Percentiles rank a stretch among this genome's conserved stretches.
phyloP scores from a whole-genome alignment of 257 asterid species.

The Hygrophila difformis region DNA sequence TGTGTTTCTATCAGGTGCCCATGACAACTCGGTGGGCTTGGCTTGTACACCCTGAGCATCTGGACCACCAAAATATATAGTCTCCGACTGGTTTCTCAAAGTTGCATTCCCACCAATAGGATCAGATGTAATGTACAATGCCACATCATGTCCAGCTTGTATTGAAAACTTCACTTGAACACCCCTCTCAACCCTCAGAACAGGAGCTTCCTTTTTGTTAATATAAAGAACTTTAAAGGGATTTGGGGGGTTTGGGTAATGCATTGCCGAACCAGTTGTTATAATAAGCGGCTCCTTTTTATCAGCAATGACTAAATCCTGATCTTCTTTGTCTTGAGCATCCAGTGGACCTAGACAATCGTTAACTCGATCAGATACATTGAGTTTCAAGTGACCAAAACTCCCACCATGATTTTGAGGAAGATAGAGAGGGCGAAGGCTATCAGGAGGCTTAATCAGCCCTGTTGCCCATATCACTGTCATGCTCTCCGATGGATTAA shows the following conservation, averaged over 20 bases:
- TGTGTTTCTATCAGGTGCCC: constrained; percentile 96
- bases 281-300: constrained; percentile 81
- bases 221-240: constrained; percentile 82
- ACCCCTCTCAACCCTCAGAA: constrained; percentile 94
- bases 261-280: constrained; percentile 65
- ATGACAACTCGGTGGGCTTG: constrained; percentile 60
- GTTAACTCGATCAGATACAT: constrained; percentile 52
- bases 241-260: constrained; percentile 93
- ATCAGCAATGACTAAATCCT: constrained; percentile 88
- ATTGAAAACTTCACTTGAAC: constrained; percentile 83
- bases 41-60: constrained; percentile 93
- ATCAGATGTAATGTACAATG: constrained; percentile 92
- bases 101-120: constrained; percentile 98
- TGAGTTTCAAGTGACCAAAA: constrained; percentile 68
- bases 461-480: constrained; percentile 92
- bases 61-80: constrained; percentile 88
- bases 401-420: constrained; percentile 91
- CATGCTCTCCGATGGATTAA: constrained; percentile 55
- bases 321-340: constrained; percentile 91
- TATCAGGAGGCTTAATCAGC: constrained; percentile 82
- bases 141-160: constrained; percentile 97
- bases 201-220: constrained; percentile 92
- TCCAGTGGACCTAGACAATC: constrained; percentile 94
- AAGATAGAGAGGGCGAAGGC: constrained; percentile 77
- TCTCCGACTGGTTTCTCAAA: constrained; percentile 67